phyloP scores from a whole-genome alignment of 352 stramenopile genomes.

The Phytophthora vignae region DNA sequence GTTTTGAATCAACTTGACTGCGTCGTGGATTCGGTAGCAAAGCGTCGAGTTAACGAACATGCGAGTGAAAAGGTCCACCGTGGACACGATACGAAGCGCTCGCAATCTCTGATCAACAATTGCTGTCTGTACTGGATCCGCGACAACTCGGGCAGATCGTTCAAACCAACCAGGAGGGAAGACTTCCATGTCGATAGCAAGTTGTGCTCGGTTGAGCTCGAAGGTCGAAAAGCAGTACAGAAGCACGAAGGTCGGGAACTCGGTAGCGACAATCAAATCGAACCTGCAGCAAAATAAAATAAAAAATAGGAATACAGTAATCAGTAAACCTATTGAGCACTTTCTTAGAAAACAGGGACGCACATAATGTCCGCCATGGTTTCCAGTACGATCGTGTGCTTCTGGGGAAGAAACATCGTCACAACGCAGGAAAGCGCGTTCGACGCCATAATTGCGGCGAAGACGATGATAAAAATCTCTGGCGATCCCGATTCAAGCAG shows the following conservation, averaged over 20 bases:
- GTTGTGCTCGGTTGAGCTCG: background rate
- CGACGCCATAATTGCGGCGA: background rate
- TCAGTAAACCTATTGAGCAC: background rate
- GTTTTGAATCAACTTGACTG: conserved; percentile 1
- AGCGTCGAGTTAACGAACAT: background rate
- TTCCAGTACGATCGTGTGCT: background rate
- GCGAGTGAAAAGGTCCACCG: background rate
- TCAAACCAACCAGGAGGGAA: conserved; percentile 4
- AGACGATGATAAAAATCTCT: background rate
- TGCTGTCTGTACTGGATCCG: background rate
- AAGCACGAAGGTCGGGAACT: background rate
- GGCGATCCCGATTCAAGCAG: too few species aligned
- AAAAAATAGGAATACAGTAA: too few species aligned
- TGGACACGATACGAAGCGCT: background rate
- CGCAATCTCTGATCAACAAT: background rate
- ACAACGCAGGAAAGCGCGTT: background rate
- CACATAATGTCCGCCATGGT: background rate
- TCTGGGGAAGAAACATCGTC: background rate
- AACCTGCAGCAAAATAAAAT: background rate
- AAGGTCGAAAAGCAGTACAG: background rate
- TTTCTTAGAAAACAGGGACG: background rate
- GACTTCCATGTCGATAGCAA: background rate
- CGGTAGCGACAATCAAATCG: background rate
- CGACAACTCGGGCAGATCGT: background rate
- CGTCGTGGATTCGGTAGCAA: background rate